Percentiles rank a stretch among this genome's conserved stretches.
Conservation (phyloP, 495 filamentous ascomycete genomes). For the Aspergillus coremiiformis region DNA sequence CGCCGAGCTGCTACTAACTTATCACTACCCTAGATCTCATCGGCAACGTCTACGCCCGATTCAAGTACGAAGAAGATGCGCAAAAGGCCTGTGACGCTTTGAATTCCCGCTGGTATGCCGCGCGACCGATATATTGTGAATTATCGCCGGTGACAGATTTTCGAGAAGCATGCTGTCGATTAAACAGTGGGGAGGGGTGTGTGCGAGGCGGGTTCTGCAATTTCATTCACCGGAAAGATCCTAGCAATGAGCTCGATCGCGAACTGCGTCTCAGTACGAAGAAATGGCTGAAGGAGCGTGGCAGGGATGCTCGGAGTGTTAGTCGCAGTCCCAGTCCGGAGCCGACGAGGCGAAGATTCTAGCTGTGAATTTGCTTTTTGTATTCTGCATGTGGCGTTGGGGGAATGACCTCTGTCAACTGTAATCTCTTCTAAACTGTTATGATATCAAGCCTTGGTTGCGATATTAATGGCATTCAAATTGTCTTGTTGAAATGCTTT, state of each 20-base stretch:
- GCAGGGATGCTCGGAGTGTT: slow-evolving; percentile 77
- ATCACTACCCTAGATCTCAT: slow-evolving; percentile 61
- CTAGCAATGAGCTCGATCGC: slow-evolving; percentile 74
- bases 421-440: slow-evolving; percentile 10
- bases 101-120: slow-evolving; percentile 95
- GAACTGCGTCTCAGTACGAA: slow-evolving; percentile 83
- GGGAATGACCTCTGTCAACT: slow-evolving; percentile 14
- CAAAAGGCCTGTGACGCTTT: slow-evolving; percentile 89
- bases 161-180: slow-evolving; percentile 90
- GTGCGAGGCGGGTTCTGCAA: slow-evolving; percentile 97
- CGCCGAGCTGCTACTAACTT: slow-evolving; percentile 13
- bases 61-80: slow-evolving; percentile 98
- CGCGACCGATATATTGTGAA: slow-evolving; percentile 96
- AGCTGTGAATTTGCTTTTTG: slow-evolving; percentile 14
- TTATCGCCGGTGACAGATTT: slow-evolving; percentile 96
- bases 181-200: slow-evolving; percentile 93
- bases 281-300: slow-evolving; percentile 89
- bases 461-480: slow-evolving; percentile 12
- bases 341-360: slow-evolving; percentile 62
- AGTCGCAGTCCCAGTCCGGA: slow-evolving; percentile 69
- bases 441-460: slow-evolving; percentile 18
- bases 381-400: slow-evolving; percentile 25
- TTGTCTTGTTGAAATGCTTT: not conserved
- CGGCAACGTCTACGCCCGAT: slow-evolving; percentile 98
- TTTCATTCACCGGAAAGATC: slow-evolving; percentile 97